Percentiles rank a stretch among this genome's conserved stretches.
Evolutionary conservation across 2,329 filamentous ascomycete genomes (phyloP).

Genomic region (Cadophora sp.): DNA sequence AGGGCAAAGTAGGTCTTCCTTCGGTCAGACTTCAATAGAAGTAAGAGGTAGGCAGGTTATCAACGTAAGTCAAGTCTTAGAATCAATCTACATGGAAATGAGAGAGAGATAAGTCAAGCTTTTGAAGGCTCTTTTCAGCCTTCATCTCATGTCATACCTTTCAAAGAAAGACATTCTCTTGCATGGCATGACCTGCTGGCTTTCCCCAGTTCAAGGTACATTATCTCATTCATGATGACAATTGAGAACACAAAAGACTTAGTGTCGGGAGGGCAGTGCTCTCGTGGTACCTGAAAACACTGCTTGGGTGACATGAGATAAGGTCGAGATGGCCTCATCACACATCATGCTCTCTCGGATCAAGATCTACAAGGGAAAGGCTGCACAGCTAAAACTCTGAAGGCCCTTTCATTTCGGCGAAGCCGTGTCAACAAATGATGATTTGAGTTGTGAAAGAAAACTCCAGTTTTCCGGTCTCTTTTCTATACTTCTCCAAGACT

Average conservation of each 20-base stretch:
- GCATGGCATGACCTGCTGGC: not conserved
- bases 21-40: not conserved
- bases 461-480: not conserved
- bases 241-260: not conserved
- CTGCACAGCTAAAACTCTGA: not conserved
- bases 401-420: not conserved
- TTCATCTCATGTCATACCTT: not conserved
- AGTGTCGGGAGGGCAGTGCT: constrained; percentile 13
- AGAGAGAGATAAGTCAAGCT: not conserved
- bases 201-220: not conserved
- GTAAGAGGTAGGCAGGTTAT: not conserved
- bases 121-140: no score
- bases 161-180: not conserved
- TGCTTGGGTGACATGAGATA: constrained; percentile 15
- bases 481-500: not conserved
- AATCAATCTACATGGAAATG: not conserved
- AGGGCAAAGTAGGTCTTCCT: not conserved
- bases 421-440: not conserved
- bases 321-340: constrained; percentile 3
- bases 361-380: constrained; percentile 13
- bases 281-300: constrained; percentile 3
- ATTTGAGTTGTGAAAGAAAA: not conserved
- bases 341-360: constrained; percentile 1
- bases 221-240: constrained; percentile 7
- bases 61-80: not conserved